Evolutionary conservation across 345 rosid species (phyloP).

Genomic region (Salix arbutifolia): DNA sequence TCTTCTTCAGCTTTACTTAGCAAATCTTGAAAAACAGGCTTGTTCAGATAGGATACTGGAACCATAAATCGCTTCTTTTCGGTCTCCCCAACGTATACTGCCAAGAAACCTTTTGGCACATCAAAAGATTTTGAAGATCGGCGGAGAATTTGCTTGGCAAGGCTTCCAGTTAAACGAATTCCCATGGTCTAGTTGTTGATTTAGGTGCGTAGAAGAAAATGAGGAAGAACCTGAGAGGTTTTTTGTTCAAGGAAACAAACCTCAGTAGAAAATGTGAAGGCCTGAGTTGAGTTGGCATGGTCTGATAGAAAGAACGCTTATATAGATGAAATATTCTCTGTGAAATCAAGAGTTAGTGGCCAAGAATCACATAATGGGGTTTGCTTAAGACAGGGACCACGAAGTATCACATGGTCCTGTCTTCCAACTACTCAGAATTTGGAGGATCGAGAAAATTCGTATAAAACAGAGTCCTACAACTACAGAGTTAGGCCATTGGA

Average conservation of each 20-base stretch:
- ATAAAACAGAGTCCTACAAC: not conserved
- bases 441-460: not conserved
- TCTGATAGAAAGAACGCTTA: not conserved
- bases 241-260: not conserved
- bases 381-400: not conserved
- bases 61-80: not conserved
- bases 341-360: not conserved
- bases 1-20: not conserved
- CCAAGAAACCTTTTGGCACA: constrained; percentile 14
- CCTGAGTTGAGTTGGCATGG: not conserved
- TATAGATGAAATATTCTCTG: not conserved
- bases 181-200: constrained; percentile 1
- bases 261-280: not conserved
- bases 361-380: not conserved
- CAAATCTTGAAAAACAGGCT: not conserved
- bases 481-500: not conserved
- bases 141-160: constrained; percentile 7
- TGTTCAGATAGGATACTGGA: not conserved
- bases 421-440: constrained; percentile 9
- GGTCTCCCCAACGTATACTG: constrained; percentile 5
- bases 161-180: not conserved
- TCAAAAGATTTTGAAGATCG: not conserved
- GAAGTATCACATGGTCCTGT: constrained; percentile 27
- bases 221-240: not conserved
- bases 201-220: not conserved